Evolutionary conservation across 2,329 filamentous ascomycete species (phyloP), one percentile per base, ranked within the genome.

Genomic region (Fusarium nematophilum): DNA sequence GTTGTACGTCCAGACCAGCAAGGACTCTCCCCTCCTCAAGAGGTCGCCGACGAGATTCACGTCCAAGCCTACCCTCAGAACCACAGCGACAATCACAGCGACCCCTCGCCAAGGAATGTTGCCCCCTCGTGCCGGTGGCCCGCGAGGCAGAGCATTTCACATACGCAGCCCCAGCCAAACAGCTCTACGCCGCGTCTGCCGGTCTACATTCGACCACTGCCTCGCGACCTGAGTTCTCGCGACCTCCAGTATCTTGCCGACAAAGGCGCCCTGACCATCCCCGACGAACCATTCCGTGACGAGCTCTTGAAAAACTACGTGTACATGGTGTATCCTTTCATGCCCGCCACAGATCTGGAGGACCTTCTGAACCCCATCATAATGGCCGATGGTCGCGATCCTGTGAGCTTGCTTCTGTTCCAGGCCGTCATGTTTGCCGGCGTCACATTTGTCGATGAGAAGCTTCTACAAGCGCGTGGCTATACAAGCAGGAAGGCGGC

Each of bases 351-450:
- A 23, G 48, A 53, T 15, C 18, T 57, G 3, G 37, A 57, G 7
- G 48, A 49, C 8, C 39, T 57, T 15, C 43, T 53, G 5, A 6
- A 17, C 5, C 48, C 53, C 11, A 53, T 57, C 23, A 15, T 57
- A 9, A 29, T 9, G 7, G 27, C 13, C 8, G 25, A 44, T 7
- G 48, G 37, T 2, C 29, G 25, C 13, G 21, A 53, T 6, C 25
- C 30, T 1, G 31, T 57, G 3, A 57, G 54, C 25, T 13, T 57
- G 14, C 15, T 57, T 9, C 25, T 57, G 1, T 53, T 57, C 17
- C 54, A 57, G 27, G 54, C 54, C 4, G 47, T 53, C 38, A 57
- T 57, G 54, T 57, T 57, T 29, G 54, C 54, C 31, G 53, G 54
- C 18, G 43, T 57, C 15, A 45, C 54, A 2, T 57, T 57, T 39